These are phyloP conservation scores for Tricholoma saponaceum DNA, from an alignment of 768 basidiomycete species.

Conservation along the genomic window DNA sequence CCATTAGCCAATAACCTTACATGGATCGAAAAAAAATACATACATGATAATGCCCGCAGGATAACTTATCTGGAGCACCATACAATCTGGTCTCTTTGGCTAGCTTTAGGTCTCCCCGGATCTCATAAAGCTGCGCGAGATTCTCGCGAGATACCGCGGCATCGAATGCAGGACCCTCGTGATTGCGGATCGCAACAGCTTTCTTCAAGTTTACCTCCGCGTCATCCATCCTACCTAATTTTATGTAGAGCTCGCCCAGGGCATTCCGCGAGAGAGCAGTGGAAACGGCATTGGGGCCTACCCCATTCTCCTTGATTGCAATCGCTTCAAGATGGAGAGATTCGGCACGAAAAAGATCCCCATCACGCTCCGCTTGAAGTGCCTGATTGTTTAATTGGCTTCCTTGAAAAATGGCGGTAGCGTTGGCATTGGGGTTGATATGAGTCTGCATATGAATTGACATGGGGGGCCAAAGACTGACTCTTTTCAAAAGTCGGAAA, in stretches of 20 bases:
- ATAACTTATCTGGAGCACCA: conserved; percentile 20
- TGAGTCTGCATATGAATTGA: neutral
- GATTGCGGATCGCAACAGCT: conserved; percentile 24
- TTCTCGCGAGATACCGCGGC: conserved; percentile 34
- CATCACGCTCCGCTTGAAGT: conserved; percentile 1
- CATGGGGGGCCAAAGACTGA: neutral
- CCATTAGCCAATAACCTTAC: neutral
- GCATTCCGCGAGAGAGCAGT: conserved; percentile 28
- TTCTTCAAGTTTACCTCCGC: conserved; percentile 32
- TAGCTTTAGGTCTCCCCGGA: conserved; percentile 22
- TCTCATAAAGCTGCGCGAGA: conserved; percentile 31
- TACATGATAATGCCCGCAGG: neutral
- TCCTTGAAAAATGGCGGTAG: neutral
- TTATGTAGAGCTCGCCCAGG: conserved; percentile 32
- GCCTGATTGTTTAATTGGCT: conserved; percentile 4
- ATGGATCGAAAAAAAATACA: neutral
- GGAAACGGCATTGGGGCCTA: conserved; percentile 17
- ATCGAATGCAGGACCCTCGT: conserved; percentile 21
- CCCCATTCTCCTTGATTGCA: conserved; percentile 18
- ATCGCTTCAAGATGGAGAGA: conserved; percentile 26
- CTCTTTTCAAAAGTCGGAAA: neutral
- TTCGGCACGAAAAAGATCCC: conserved; percentile 21
- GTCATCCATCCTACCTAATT: conserved; percentile 28
- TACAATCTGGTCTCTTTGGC: conserved; percentile 26
- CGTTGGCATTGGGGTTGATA: neutral